Evolutionary conservation across 805 yeast species (phyloP), one percentile per base, ranked within the genome.

Genomic region (Candida hispaniensis): DNA sequence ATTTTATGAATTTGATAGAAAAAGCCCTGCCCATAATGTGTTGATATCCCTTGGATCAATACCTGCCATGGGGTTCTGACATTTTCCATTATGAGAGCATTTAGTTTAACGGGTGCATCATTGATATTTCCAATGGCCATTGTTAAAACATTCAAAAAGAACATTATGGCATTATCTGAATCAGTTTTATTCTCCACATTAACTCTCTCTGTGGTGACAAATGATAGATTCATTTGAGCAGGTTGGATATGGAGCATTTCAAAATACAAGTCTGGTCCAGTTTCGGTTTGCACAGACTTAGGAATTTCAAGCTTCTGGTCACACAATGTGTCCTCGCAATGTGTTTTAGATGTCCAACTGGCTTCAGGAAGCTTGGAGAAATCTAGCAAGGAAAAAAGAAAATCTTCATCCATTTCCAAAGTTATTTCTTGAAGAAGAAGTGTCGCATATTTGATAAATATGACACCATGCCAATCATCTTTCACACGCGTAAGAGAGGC

Each of bases 101-200:
- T 83, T 52, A 91, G 61, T 49, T 79, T 71, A 26, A 91, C 80
- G 1, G 97, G 97, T 0, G 99, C 98, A 56, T 91, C 96, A 52
- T 88, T 88, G 41, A 93, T 81, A 54, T 88, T 91, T 15, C 97
- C 98, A 43, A 91, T 72, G 0, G 98, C 94, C 96, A 88, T 86
- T 0, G 96, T 85, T 41, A 91, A 61, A 22, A 88, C 75, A 53
- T 91, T 83, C 45, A 82, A 64, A 43, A 83, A 73, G 54, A 80
- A 79, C 69, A 77, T 69, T 32, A 86, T 52, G 0, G 91, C 64
- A 44, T 75, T 77, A 28, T 73, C 75, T 2, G 79, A 61, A 2
- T 69, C 54, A 8, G 75, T 68, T 21, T 67, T 67, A 38, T 75
- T 82, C 38, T 73, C 79, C 4, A 70, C 74, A 50, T 74, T 71